Conservation (phyloP, 2,329 filamentous ascomycete species). For the Waltergamsia citrina region DNA sequence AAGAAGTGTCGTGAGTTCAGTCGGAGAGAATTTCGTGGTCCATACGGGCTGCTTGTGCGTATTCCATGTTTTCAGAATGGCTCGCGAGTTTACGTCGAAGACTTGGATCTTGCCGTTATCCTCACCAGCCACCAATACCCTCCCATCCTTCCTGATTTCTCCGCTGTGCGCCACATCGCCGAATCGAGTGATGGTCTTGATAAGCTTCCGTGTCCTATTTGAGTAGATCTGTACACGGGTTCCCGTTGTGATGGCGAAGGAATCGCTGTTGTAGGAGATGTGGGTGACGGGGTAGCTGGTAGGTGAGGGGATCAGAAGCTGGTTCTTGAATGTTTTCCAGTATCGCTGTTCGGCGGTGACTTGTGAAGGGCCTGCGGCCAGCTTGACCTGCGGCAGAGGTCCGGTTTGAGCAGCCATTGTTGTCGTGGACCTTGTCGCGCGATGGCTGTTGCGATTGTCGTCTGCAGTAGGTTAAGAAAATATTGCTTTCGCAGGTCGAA, state of each 20-base stretch:
- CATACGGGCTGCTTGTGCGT: slow-evolving; percentile 92
- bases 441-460: neutral
- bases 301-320: slow-evolving; percentile 81
- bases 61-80: slow-evolving; percentile 91
- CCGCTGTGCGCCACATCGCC: slow-evolving; percentile 84
- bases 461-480: too few relatives aligned
- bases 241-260: slow-evolving; percentile 91
- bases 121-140: slow-evolving; percentile 83
- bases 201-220: slow-evolving; percentile 77
- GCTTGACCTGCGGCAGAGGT: slow-evolving; percentile 70
- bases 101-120: slow-evolving; percentile 90
- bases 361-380: slow-evolving; percentile 72
- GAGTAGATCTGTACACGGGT: slow-evolving; percentile 91
- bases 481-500: too few relatives aligned
- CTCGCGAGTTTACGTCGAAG: slow-evolving; percentile 80
- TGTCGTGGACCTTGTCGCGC: neutral
- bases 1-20: slow-evolving; percentile 77
- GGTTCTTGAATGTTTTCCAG: slow-evolving; percentile 92
- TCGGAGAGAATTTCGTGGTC: slow-evolving; percentile 84
- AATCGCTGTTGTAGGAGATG: slow-evolving; percentile 68
- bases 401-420: slow-evolving; percentile 79
- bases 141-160: slow-evolving; percentile 79
- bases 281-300: slow-evolving; percentile 84
- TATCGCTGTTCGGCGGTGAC: slow-evolving; percentile 89
- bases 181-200: slow-evolving; percentile 93